Base-by-base conservation (phyloP, 192 early-diverging fungal species). In the Gigaspora rosea region DNA sequence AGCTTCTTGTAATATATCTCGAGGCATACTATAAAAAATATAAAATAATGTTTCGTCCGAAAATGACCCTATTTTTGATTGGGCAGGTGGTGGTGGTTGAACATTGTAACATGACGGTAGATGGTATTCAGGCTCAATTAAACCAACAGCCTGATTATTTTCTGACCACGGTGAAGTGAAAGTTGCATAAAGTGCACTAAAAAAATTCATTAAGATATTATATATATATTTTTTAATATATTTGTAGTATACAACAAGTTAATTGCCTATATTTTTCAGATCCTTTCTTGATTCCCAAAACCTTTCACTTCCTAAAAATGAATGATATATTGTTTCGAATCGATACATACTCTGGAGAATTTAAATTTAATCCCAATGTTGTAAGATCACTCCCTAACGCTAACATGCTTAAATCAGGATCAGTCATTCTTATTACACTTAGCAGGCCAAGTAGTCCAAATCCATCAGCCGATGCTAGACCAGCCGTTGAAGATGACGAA, bases 21-120 rank as follows among this genome's bases (percentile, higher is more conserved):
- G 89, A n/a, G 98, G 97, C 88, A 95, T 90, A 15, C 94, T 92
- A 84, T 99, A 98, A 84, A 99, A 99, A 51, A 96, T 89, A 86
- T 98, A 98, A 76, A 99, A 96, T 75, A 99, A 85, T n/a, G 95
- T 95, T 76, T 98, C 96, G 73, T 98, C 97, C 57, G 86, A 27
- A 27, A 27, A 27, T 27, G 27, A 27, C 27, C 27, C 27, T 27
- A 27, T 27, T 27, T 27, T 27, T 57, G 90, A 85, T 59, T 92
- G 85, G 12, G 93, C 88, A 59, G 87, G 89, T 78, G 90, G 94
- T 71, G 92, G 86, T 20, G 86, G 85, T 69, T 89, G 90, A 5
- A 90, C 88, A 61, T 89, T 91, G 82, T 99, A 99, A 81, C 95
- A 97, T 8, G 90, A 70, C 7, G 97, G 96, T 8, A 95, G 85